phyloP scores from a whole-genome alignment of 176 grass and related monocot species.

The Pontederia crassipes region DNA sequence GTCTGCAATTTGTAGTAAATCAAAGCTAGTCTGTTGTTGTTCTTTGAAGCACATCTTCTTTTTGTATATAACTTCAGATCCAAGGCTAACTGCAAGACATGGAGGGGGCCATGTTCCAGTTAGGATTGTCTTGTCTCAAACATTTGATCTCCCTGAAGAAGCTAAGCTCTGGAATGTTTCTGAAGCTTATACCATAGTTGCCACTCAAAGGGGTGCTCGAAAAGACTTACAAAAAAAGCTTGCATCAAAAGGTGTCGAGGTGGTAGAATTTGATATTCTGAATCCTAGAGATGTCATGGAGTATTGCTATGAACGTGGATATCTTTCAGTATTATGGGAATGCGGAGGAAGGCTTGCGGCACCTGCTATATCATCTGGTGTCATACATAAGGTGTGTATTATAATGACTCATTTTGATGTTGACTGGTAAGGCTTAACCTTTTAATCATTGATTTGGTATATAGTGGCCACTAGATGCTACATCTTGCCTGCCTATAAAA shows the following conservation, averaged over 20 bases:
- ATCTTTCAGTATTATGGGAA: constrained; percentile 89
- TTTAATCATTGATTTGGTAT: no score
- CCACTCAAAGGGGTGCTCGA: constrained; percentile 76
- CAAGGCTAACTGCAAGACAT: constrained; percentile 85
- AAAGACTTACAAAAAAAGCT: constrained; percentile 88
- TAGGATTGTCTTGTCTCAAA: constrained; percentile 84
- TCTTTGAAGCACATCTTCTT: constrained; percentile 9
- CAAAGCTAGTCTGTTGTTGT: background rate
- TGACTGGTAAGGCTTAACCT: no score
- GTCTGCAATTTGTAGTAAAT: background rate
- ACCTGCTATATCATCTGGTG: constrained; percentile 71
- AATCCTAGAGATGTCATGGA: constrained; percentile 88
- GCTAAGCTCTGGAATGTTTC: constrained; percentile 80
- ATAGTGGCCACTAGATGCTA: no score
- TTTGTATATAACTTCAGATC: constrained; percentile 52
- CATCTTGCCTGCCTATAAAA: no score
- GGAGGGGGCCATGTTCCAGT: constrained; percentile 67
- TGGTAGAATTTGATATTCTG: constrained; percentile 94
- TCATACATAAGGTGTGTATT: constrained; percentile 83
- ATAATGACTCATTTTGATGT: background rate
- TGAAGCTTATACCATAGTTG: constrained; percentile 90
- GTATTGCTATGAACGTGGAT: constrained; percentile 88
- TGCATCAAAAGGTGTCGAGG: constrained; percentile 82
- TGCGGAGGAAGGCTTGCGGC: constrained; percentile 79
- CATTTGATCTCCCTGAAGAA: constrained; percentile 75